phyloP scores from a whole-genome alignment of 768 basidiomycete genomes.

The Mycena pura region DNA sequence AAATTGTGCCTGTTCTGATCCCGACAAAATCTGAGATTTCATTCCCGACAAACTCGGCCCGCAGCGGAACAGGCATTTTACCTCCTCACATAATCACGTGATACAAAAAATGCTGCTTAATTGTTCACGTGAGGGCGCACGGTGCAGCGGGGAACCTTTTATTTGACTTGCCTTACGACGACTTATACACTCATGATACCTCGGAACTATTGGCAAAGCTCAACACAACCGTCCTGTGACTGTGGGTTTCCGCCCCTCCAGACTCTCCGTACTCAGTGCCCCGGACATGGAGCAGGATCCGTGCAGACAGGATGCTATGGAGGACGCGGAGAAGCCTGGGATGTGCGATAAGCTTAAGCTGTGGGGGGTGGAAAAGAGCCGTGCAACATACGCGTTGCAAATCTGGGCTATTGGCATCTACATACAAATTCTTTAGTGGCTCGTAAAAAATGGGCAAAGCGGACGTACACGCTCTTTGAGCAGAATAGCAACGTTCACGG shows the following conservation, averaged over 20 bases:
- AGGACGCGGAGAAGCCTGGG: slow-evolving; percentile 20
- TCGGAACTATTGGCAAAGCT: slow-evolving; percentile 8
- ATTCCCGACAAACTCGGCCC: too few species aligned
- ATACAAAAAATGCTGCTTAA: too few species aligned
- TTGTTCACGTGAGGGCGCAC: too few species aligned
- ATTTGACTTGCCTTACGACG: too few species aligned
- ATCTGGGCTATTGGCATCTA: slow-evolving; percentile 14
- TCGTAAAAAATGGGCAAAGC: neutral
- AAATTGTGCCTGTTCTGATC: too few species aligned
- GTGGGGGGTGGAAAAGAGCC: neutral
- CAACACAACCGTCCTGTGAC: neutral
- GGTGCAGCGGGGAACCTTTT: too few species aligned
- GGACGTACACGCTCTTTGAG: slow-evolving; percentile 12
- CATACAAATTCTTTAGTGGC: neutral
- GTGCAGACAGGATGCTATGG: slow-evolving; percentile 18
- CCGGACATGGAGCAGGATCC: slow-evolving; percentile 22
- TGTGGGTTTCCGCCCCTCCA: neutral
- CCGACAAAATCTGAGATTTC: too few species aligned
- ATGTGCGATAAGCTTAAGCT: neutral
- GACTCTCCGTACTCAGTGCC: neutral
- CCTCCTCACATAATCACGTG: too few species aligned
- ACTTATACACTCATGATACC: too few species aligned
- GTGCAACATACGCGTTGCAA: slow-evolving; percentile 15
- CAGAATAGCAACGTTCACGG: slow-evolving; percentile 14
- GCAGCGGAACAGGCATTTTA: too few species aligned